A percentile compares a stretch with the other conserved stretches of the same genome.
These are phyloP conservation scores for Ophiostoma sp. DNA, from an alignment of 2,329 filamentous ascomycete species.

Conservation along the genomic window DNA sequence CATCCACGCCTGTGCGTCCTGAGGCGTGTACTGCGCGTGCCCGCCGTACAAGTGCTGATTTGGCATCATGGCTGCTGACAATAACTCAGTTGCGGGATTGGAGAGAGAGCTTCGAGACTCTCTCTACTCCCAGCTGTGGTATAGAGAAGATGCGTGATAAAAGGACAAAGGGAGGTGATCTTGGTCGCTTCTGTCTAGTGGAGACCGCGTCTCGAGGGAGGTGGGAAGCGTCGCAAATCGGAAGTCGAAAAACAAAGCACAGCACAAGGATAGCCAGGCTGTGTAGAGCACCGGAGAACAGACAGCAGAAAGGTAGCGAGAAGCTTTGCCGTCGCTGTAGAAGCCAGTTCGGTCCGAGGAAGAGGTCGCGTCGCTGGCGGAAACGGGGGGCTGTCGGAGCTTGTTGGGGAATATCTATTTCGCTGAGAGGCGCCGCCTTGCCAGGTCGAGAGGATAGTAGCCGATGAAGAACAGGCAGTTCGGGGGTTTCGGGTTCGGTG, in stretches of 20 bases:
- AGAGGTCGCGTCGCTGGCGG: background rate
- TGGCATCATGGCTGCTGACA: conserved; percentile 48
- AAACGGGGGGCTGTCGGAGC: background rate
- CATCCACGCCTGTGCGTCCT: conserved; percentile 59
- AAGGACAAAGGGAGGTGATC: conserved; percentile 1
- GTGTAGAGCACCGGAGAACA: background rate
- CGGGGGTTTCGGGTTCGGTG: background rate
- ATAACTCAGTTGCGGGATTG: background rate
- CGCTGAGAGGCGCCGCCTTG: background rate
- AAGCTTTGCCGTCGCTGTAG: background rate
- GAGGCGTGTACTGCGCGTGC: conserved; percentile 60
- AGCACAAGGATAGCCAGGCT: background rate
- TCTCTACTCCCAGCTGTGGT: conserved; percentile 9
- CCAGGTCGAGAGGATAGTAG: background rate
- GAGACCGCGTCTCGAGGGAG: conserved; percentile 4
- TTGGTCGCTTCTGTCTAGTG: background rate
- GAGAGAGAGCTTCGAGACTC: conserved; percentile 11
- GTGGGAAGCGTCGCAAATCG: background rate
- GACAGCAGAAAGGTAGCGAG: background rate
- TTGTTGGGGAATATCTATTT: background rate
- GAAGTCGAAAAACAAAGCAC: conserved; percentile 4
- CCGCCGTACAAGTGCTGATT: conserved; percentile 60
- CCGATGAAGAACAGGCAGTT: background rate
- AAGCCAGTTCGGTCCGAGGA: background rate
- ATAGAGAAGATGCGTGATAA: background rate